Percentiles rank a stretch among this genome's conserved stretches.
Conservation (phyloP, 441 rosid genomes). For the Dalechampia spathulata region DNA sequence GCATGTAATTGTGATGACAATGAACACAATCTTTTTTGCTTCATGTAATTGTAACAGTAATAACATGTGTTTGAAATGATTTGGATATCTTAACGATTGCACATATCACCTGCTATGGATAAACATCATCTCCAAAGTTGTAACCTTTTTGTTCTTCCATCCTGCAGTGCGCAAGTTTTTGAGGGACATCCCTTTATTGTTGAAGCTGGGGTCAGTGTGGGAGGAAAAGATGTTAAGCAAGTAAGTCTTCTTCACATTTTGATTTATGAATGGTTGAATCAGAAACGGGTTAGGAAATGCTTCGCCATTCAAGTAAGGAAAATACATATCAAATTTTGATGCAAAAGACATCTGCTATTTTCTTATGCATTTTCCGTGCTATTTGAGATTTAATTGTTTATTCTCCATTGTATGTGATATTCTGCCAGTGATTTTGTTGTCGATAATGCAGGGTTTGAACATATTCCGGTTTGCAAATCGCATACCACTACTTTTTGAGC, state of each 20-base stretch:
- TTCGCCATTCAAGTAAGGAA: background rate
- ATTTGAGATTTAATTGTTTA: background rate
- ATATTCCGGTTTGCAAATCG: conserved; percentile 95
- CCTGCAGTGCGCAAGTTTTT: conserved; percentile 91
- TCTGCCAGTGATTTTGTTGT: background rate
- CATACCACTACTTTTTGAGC: conserved; percentile 96
- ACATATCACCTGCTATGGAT: background rate
- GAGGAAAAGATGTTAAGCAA: conserved; percentile 95
- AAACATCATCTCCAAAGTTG: background rate
- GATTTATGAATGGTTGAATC: background rate
- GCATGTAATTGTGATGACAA: background rate
- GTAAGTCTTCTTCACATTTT: conserved; percentile 29
- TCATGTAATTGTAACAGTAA: background rate
- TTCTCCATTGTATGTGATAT: background rate
- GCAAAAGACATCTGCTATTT: background rate
- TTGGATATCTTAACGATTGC: background rate
- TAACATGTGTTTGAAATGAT: conserved; percentile 2
- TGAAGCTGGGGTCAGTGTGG: conserved; percentile 97
- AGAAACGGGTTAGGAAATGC: background rate
- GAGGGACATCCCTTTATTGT: conserved; percentile 98
- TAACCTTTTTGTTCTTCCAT: conserved; percentile 18
- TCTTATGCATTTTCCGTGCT: background rate
- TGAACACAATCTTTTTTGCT: too few species aligned
- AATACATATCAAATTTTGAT: background rate
- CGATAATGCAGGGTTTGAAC: conserved; percentile 65